A percentile compares a stretch with the other conserved stretches of the same genome.
Evolutionary conservation across 116 monocot species (phyloP).

Genomic region (Posidonia oceanica): DNA sequence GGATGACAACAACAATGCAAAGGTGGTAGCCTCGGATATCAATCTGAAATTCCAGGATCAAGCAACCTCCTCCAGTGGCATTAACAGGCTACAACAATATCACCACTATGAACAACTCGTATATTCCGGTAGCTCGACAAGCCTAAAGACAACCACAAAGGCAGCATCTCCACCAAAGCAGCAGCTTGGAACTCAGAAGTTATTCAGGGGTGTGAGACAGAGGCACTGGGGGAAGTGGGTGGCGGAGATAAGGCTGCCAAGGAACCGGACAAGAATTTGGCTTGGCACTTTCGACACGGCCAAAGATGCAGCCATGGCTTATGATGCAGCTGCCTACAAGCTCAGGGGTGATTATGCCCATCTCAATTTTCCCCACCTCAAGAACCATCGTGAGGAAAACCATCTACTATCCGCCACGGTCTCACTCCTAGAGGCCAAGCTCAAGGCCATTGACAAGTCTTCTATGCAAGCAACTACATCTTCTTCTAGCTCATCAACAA

Average conservation of each 20-base stretch:
- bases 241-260: slow-evolving; percentile 65
- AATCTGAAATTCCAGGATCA: neutral
- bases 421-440: slow-evolving; percentile 37
- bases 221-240: slow-evolving; percentile 85
- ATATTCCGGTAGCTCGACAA: neutral
- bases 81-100: slow-evolving; percentile 1
- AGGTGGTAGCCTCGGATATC: neutral
- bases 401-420: slow-evolving; percentile 11
- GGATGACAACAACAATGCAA: neutral
- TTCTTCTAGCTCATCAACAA: neutral
- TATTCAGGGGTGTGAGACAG: slow-evolving; percentile 56
- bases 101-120: neutral
- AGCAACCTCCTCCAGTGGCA: neutral
- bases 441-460: slow-evolving; percentile 18
- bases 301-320: slow-evolving; percentile 63
- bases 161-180: neutral
- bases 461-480: too few species aligned
- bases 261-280: slow-evolving; percentile 57
- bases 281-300: slow-evolving; percentile 60
- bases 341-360: slow-evolving; percentile 43
- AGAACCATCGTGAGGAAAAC: slow-evolving; percentile 11
- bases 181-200: slow-evolving; percentile 10
- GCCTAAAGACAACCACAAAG: neutral
- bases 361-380: slow-evolving; percentile 60
- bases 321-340: slow-evolving; percentile 47